Percentiles rank a stretch among this genome's conserved stretches.
These are phyloP conservation scores for Avicennia marina DNA, from an alignment of 257 asterid genomes.

Conservation along the genomic window DNA sequence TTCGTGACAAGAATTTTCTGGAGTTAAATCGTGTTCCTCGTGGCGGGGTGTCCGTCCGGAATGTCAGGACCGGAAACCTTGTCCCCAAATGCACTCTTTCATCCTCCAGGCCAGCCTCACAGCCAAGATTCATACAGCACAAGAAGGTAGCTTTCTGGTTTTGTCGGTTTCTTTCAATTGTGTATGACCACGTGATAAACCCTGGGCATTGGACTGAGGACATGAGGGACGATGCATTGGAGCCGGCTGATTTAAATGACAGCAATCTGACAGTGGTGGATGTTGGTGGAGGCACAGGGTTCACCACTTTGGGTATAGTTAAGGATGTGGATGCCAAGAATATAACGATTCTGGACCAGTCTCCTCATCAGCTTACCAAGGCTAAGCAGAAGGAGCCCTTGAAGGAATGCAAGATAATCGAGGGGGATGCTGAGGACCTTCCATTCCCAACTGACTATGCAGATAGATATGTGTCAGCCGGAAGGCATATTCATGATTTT, in stretches of 20 bases:
- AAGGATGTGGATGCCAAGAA: conserved; percentile 88
- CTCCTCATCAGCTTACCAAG: conserved; percentile 95
- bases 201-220: conserved; percentile 99
- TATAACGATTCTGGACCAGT: conserved; percentile 96
- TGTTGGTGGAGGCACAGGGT: conserved; percentile 97
- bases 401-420: conserved; percentile 79
- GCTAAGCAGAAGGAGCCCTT: conserved; percentile 86
- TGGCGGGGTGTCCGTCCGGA: conserved; percentile 26
- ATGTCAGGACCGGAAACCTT: conserved; percentile 26
- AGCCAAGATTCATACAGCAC: conserved; percentile 92
- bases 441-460: conserved; percentile 72
- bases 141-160: conserved; percentile 97
- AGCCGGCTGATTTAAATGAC: conserved; percentile 69
- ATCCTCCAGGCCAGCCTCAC: conserved; percentile 77
- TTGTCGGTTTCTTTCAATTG: conserved; percentile 79
- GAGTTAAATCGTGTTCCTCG: conserved; percentile 32
- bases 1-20: conserved; percentile 35
- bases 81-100: conserved; percentile 68
- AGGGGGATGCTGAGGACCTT: conserved; percentile 97
- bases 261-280: conserved; percentile 70
- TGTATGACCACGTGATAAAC: conserved; percentile 87
- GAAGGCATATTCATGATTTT: conserved; percentile 52
- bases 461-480: conserved; percentile 90
- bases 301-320: conserved; percentile 87
- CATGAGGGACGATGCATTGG: conserved; percentile 95